Evolutionary conservation across 2,329 filamentous ascomycete species (phyloP).

Genomic region (Colletotrichum sp.): DNA sequence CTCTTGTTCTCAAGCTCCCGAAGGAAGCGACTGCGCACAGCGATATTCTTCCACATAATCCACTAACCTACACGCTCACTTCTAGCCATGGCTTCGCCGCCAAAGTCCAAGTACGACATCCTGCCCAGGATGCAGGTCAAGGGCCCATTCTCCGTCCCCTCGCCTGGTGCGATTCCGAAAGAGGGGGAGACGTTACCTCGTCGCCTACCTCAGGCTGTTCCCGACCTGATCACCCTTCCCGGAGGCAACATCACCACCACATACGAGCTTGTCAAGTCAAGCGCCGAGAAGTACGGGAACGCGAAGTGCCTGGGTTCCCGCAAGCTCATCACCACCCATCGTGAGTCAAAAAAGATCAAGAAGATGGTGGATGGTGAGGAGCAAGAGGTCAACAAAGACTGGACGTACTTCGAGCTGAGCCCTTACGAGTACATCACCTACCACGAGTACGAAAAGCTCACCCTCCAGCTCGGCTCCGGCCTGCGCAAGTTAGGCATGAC

Average conservation of each 20-base stretch:
- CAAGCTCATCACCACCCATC: constrained; percentile 75
- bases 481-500: constrained; percentile 75
- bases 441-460: constrained; percentile 75
- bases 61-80: not conserved
- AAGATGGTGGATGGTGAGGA: constrained; percentile 84
- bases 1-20: not conserved
- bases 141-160: constrained; percentile 72
- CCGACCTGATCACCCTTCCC: constrained; percentile 65
- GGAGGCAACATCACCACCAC: constrained; percentile 70
- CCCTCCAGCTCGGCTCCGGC: constrained; percentile 70
- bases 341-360: constrained; percentile 88
- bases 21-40: not conserved
- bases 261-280: constrained; percentile 75
- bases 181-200: constrained; percentile 78
- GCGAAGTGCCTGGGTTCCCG: constrained; percentile 71
- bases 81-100: constrained; percentile 5
- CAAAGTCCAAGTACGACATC: constrained; percentile 26
- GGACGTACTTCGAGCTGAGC: constrained; percentile 86
- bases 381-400: constrained; percentile 82
- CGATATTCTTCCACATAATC: not conserved
- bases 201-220: constrained; percentile 64
- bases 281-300: constrained; percentile 69
- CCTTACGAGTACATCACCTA: constrained; percentile 79
- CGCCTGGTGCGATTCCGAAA: constrained; percentile 63
- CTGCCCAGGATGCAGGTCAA: constrained; percentile 58